A percentile compares a stretch with the other conserved stretches of the same genome.
Evolutionary conservation across 768 basidiomycete species (phyloP).

Genomic region (Tylopilus subfusipes): DNA sequence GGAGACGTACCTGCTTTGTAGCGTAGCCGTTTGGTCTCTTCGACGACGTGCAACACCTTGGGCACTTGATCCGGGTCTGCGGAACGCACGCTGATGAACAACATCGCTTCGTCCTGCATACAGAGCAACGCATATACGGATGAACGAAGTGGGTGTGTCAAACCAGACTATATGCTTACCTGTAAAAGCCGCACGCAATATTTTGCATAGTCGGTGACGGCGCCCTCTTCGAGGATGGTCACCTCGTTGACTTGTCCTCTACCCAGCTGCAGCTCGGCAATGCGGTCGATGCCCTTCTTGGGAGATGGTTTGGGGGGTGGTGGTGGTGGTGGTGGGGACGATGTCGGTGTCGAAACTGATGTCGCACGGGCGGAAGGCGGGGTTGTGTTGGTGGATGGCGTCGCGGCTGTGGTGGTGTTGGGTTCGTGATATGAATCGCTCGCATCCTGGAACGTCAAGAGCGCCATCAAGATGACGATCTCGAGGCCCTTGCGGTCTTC

Average conservation of each 20-base stretch:
- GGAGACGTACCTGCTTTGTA: constrained; percentile 61
- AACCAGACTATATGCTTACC: constrained; percentile 34
- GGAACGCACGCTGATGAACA: constrained; percentile 73
- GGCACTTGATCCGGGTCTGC: constrained; percentile 60
- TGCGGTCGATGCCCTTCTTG: constrained; percentile 63
- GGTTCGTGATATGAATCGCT: constrained; percentile 52
- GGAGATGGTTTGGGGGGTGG: constrained; percentile 61
- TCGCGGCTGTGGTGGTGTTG: constrained; percentile 17
- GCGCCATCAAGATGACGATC: constrained; percentile 70
- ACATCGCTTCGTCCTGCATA: constrained; percentile 69
- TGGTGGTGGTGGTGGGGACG: constrained; percentile 48
- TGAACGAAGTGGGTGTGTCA: background rate
- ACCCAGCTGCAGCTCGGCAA: constrained; percentile 66
- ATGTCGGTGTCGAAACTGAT: constrained; percentile 30
- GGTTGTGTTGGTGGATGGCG: background rate
- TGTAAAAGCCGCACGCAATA: constrained; percentile 63
- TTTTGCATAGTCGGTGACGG: constrained; percentile 60
- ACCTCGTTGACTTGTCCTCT: constrained; percentile 76
- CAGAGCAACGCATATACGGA: background rate
- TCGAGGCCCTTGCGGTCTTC: constrained; percentile 83
- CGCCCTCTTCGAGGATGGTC: constrained; percentile 62
- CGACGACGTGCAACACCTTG: constrained; percentile 77
- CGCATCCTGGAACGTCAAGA: constrained; percentile 73
- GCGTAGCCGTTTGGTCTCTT: constrained; percentile 72
- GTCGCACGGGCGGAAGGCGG: background rate